phyloP scores from a whole-genome alignment of 805 yeast genomes.

The Crinitomyces ghanaensis region DNA sequence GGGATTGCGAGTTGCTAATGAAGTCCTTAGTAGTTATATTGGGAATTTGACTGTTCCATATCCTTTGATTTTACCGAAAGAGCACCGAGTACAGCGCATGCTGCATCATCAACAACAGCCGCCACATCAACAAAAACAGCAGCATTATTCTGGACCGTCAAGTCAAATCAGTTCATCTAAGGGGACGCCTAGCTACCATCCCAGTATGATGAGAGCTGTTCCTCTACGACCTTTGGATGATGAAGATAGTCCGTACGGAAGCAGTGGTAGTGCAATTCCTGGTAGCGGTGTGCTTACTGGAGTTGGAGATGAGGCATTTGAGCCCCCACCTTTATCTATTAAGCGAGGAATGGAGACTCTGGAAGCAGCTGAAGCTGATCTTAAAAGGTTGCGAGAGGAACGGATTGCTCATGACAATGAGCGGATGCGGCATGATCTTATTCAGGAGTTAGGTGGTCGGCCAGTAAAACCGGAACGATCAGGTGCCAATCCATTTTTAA shows the following conservation, averaged over 20 bases:
- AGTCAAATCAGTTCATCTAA: conserved; percentile 9
- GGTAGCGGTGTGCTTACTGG: too few relatives aligned
- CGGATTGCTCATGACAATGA: conserved; percentile 23
- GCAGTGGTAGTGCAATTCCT: too few relatives aligned
- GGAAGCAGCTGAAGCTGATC: conserved; percentile 15
- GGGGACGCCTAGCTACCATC: conserved; percentile 10
- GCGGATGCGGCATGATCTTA: conserved; percentile 25
- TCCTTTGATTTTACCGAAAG: conserved; percentile 21
- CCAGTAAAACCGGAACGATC: conserved; percentile 29
- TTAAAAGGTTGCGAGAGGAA: conserved; percentile 20
- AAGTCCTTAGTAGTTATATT: conserved; percentile 28
- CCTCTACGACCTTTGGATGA: too few relatives aligned
- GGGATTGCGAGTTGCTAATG: conserved; percentile 32
- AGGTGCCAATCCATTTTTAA: conserved; percentile 31
- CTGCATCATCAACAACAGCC: conserved; percentile 8
- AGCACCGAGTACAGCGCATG: conserved; percentile 1
- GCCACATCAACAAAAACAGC: too few relatives aligned
- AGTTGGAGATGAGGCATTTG: too few relatives aligned
- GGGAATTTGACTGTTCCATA: conserved; percentile 31
- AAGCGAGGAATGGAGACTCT: too few relatives aligned
- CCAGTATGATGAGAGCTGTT: too few relatives aligned
- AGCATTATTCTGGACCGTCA: too few relatives aligned
- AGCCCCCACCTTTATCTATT: too few relatives aligned
- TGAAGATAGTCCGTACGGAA: too few relatives aligned
- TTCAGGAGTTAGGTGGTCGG: conserved; percentile 27